A percentile compares a stretch with the other conserved stretches of the same genome.
Evolutionary conservation across 345 rosid species (phyloP).

Genomic region (Populus alba): DNA sequence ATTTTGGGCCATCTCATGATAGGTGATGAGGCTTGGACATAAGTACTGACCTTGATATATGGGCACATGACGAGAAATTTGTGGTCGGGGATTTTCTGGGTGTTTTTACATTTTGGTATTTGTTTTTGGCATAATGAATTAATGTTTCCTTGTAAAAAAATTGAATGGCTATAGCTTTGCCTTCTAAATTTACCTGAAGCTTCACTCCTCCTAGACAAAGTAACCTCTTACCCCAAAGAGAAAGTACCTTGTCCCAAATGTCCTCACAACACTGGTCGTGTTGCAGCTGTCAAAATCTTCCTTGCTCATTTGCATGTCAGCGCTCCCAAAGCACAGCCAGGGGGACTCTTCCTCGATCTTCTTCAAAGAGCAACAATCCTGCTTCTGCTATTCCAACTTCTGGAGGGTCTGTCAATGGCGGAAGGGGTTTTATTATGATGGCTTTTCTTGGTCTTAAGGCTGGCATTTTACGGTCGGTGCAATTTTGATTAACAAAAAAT

Average conservation of each 20-base stretch:
- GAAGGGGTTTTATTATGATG: slow-evolving; percentile 22
- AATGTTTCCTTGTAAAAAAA: too few relatives aligned
- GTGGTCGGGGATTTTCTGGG: too few relatives aligned
- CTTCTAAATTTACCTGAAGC: slow-evolving; percentile 51
- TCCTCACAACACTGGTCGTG: slow-evolving; percentile 41
- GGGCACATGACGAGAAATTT: too few relatives aligned
- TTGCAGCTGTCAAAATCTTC: slow-evolving; percentile 50
- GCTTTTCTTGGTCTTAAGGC: slow-evolving; percentile 15
- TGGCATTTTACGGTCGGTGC: neutral
- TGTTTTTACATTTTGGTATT: too few relatives aligned
- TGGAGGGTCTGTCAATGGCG: slow-evolving; percentile 2
- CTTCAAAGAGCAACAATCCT: slow-evolving; percentile 51
- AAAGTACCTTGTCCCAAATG: slow-evolving; percentile 61
- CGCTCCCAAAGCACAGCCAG: slow-evolving; percentile 45
- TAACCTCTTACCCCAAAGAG: slow-evolving; percentile 52
- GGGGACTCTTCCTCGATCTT: slow-evolving; percentile 9
- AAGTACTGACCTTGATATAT: too few relatives aligned
- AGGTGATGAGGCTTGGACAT: too few relatives aligned
- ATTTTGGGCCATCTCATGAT: too few relatives aligned
- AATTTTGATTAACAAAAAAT: neutral
- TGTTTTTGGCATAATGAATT: too few relatives aligned
- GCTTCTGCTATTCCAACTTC: slow-evolving; percentile 44
- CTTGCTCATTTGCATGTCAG: slow-evolving; percentile 22
- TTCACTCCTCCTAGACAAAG: slow-evolving; percentile 88
- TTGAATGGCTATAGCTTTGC: neutral